Evolutionary conservation across 768 basidiomycete species (phyloP), one percentile per base, ranked within the genome.

Genomic region (Lepiota venenata): DNA sequence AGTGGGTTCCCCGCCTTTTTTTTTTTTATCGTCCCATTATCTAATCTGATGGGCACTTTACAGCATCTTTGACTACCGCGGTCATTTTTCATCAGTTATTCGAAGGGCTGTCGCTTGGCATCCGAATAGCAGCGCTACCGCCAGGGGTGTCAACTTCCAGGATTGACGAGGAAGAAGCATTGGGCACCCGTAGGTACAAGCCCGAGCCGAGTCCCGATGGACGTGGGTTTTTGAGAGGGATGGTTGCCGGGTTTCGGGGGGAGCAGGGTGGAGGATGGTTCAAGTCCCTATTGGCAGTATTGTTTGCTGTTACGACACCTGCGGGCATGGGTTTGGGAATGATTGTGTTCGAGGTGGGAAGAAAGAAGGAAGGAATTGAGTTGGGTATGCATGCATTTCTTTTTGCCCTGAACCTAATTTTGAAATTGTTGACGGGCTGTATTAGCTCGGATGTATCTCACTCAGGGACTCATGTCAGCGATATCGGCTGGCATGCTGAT

Each of bases 31-130:
- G 37, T 59, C 15, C 9, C 1, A 2, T 43, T 18, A 39, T 50
- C 15, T 42, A 39, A 15, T 29, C 45, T 20, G 2, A 37, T 1
- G 41, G n/a, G n/a, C n/a, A n/a, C 36, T 36, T 25, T 47, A 48
- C 56, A 90, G 88, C 85, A 1, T 85, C 87, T 0, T 77, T 92
- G 2, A 78, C 87, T 11, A 80, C 85, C 3, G 89, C 89, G 1
- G 82, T 92, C 29, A 71, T 82, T 21, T 92, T 92, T 66, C 91
- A 93, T 63, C 91, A 93, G 61, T 73, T 91, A 9, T 93, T 92
- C 60, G 91, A 92, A 62, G 91, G 90, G 0, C 76, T 93, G 9
- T 91, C 90, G 0, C 77, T 93, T 21, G 91, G 91, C 2, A 88
- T 92, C 48, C 81, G 91, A 14, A 88, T 90, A 63, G 82, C 90